Percentiles rank a stretch among this genome's conserved stretches.
These are phyloP conservation scores for Boeremia exigua DNA, from an alignment of 2,329 filamentous ascomycete genomes.

Conservation along the genomic window DNA sequence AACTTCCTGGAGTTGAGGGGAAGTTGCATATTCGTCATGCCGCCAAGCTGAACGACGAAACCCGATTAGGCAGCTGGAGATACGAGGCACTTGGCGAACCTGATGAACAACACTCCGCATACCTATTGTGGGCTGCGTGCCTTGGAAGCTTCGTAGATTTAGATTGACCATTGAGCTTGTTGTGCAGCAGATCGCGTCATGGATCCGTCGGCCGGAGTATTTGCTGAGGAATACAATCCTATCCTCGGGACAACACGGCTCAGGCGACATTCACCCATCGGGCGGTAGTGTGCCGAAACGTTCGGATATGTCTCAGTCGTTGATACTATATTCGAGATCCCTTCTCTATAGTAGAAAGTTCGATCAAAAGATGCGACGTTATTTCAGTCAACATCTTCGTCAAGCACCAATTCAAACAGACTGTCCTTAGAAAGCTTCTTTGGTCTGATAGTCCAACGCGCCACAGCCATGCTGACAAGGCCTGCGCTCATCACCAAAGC, in stretches of 20 bases:
- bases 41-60: slow-evolving; percentile 20
- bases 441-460: slow-evolving; percentile 29
- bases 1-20: slow-evolving; percentile 10
- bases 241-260: neutral
- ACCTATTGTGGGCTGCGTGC: slow-evolving; percentile 3
- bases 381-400: slow-evolving; percentile 8
- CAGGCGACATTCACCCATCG: no score
- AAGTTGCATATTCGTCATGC: slow-evolving; percentile 23
- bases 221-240: neutral
- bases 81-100: slow-evolving; percentile 11
- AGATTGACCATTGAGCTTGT: neutral
- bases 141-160: neutral
- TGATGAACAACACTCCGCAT: slow-evolving; percentile 5
- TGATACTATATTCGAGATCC: no score
- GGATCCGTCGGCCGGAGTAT: neutral
- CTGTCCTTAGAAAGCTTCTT: slow-evolving; percentile 13
- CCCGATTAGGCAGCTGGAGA: slow-evolving; percentile 28
- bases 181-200: slow-evolving; percentile 1
- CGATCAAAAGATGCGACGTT: no score
- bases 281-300: no score
- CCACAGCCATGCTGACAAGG: slow-evolving; percentile 41
- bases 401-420: slow-evolving; percentile 27
- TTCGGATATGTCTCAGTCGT: no score
- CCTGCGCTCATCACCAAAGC: slow-evolving; percentile 43
- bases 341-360: no score